These are phyloP conservation scores for Diplotaxis tenuifolia DNA, from an alignment of 345 rosid species.

Conservation along the genomic window DNA sequence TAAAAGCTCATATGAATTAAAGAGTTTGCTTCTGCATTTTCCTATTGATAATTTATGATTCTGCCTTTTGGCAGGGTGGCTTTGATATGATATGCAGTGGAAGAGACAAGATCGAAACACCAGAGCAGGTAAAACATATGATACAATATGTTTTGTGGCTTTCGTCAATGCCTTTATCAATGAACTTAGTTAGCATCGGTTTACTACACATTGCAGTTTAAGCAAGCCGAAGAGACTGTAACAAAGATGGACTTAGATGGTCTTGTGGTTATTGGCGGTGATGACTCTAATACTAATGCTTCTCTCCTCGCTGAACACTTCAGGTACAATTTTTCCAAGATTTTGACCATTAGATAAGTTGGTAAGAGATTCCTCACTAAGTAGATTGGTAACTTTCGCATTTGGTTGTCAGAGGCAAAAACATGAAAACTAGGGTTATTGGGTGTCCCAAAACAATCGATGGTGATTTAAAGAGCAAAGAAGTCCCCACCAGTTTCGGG, in stretches of 20 bases:
- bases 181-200: background rate
- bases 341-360: background rate
- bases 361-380: background rate
- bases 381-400: background rate
- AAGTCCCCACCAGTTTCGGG: conserved; percentile 94
- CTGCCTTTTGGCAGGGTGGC: conserved; percentile 64
- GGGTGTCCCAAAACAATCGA: conserved; percentile 99
- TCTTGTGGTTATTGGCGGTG: conserved; percentile 92
- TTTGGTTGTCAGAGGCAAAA: conserved; percentile 53
- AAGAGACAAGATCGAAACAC: conserved; percentile 96
- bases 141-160: no score
- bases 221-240: conserved; percentile 93
- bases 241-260: conserved; percentile 84
- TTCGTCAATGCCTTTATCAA: background rate
- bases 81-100: conserved; percentile 99
- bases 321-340: conserved; percentile 43
- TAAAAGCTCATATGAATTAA: background rate
- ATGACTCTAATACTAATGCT: conserved; percentile 97
- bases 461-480: conserved; percentile 94
- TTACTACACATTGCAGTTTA: conserved; percentile 51
- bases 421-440: conserved; percentile 75
- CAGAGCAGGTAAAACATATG: conserved; percentile 62
- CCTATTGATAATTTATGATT: background rate
- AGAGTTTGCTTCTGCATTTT: background rate
- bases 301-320: conserved; percentile 96